A percentile compares a stretch with the other conserved stretches of the same genome.
Conservation (phyloP, 495 filamentous ascomycete genomes). For the Aspergillus sparsus region DNA sequence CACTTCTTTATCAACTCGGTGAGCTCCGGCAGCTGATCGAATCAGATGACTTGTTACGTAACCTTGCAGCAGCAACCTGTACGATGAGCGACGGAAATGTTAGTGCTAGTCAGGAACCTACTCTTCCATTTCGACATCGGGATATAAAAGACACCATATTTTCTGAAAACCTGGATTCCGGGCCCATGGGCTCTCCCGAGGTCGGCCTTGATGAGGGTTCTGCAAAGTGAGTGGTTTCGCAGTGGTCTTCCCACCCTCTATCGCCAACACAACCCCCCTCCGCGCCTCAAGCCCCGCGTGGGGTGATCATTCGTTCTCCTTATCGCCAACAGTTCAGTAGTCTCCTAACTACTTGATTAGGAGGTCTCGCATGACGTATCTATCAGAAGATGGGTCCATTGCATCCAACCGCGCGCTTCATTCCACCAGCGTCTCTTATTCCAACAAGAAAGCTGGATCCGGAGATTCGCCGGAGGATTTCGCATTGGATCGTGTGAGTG, state of each 20-base stretch:
- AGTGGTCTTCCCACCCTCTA: neutral
- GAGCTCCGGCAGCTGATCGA: conserved; percentile 13
- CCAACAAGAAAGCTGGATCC: conserved; percentile 26
- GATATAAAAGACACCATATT: conserved; percentile 3
- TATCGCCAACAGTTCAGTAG: neutral
- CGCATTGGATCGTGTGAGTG: conserved; percentile 29
- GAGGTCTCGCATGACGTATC: conserved; percentile 22
- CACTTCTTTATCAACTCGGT: neutral
- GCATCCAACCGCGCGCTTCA: conserved; percentile 28
- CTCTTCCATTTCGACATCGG: conserved; percentile 22
- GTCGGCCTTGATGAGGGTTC: conserved; percentile 11
- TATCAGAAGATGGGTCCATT: conserved; percentile 29
- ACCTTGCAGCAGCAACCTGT: conserved; percentile 13
- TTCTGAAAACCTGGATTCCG: neutral
- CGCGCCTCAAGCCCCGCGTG: neutral
- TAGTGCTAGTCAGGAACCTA: conserved; percentile 18
- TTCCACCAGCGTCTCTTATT: conserved; percentile 27
- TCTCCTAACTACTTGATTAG: conserved; percentile 17
- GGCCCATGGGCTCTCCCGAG: conserved; percentile 5
- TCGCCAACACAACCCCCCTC: neutral
- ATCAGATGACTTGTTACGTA: conserved; percentile 30
- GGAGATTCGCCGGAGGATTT: conserved; percentile 27
- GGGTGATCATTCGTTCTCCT: neutral
- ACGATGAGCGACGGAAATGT: conserved; percentile 28
- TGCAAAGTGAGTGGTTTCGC: conserved; percentile 20